phyloP scores from a whole-genome alignment of 2,329 filamentous ascomycete species.

The Aspergillus awamori region DNA sequence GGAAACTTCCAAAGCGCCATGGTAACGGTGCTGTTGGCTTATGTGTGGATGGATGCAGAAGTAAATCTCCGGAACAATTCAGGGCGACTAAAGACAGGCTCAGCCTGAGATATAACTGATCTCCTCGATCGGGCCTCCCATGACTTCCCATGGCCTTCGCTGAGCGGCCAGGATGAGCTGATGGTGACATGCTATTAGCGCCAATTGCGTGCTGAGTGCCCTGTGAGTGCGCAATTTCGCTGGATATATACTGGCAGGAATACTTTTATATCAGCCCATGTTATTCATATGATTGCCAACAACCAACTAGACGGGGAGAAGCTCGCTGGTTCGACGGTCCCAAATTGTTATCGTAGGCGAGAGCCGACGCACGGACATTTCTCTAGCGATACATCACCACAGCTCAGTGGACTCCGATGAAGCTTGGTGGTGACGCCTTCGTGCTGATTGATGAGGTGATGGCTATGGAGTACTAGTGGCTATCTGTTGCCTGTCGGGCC shows the following conservation, averaged over 20 bases:
- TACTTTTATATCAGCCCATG: neutral
- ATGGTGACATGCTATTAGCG: neutral
- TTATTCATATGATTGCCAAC: neutral
- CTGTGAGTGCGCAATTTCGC: neutral
- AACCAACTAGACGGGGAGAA: neutral
- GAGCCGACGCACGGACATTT: slow-evolving; percentile 1
- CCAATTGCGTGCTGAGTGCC: slow-evolving; percentile 3
- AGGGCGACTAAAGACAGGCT: neutral
- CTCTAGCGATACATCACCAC: neutral
- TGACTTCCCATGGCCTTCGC: neutral
- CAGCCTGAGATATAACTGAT: neutral
- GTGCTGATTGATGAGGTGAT: slow-evolving; percentile 4
- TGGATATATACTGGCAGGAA: neutral
- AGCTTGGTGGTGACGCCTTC: slow-evolving; percentile 1
- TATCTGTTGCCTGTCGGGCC: neutral
- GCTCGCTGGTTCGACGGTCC: neutral
- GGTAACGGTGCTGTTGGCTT: neutral
- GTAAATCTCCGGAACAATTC: neutral
- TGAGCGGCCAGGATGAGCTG: neutral
- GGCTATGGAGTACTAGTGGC: neutral
- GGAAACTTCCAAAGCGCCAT: neutral
- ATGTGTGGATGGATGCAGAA: neutral
- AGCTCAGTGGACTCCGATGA: neutral
- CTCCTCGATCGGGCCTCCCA: neutral
- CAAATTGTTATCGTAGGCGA: slow-evolving; percentile 1